A percentile compares a stretch with the other conserved stretches of the same genome.
Conservation (phyloP, 1,139 yeast species). For the Taiozyma sp. region DNA sequence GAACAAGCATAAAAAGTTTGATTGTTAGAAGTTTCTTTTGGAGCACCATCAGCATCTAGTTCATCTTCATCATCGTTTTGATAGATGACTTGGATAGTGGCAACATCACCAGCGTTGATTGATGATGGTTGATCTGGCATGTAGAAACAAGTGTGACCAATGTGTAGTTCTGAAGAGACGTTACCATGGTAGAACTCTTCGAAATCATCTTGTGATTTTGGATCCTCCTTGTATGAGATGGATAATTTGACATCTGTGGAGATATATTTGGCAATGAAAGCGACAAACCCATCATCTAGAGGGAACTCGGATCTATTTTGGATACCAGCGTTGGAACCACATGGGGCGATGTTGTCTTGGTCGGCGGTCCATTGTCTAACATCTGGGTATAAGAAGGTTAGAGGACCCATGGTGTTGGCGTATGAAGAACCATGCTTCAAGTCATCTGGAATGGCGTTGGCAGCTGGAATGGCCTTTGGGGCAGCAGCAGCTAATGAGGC, state of each 20-base stretch:
- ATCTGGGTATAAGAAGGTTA: constrained; percentile 35
- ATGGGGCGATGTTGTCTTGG: constrained; percentile 36
- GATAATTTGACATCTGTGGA: constrained; percentile 32
- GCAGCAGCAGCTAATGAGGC: constrained; percentile 16
- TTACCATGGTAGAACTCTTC: constrained; percentile 33
- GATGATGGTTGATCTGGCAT: constrained; percentile 34
- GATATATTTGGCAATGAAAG: constrained; percentile 34
- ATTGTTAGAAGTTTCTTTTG: constrained; percentile 15
- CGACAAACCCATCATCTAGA: constrained; percentile 36
- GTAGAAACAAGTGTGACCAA: constrained; percentile 38
- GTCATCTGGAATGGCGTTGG: constrained; percentile 11
- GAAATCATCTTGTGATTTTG: constrained; percentile 32
- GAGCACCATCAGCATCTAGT: constrained; percentile 14
- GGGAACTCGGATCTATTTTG: constrained; percentile 36
- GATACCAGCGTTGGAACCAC: constrained; percentile 32
- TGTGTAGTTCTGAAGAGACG: constrained; percentile 31
- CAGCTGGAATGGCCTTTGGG: constrained; percentile 18
- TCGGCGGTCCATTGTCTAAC: constrained; percentile 38
- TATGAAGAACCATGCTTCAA: constrained; percentile 24
- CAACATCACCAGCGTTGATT: constrained; percentile 31
- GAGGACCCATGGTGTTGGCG: constrained; percentile 37
- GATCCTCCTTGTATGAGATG: constrained; percentile 33
- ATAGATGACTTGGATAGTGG: constrained; percentile 35
- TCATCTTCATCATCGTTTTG: constrained; percentile 32
- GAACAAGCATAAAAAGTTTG: constrained; percentile 36